A percentile compares a stretch with the other conserved stretches of the same genome.
Conservation (phyloP, 257 asterid species). For the Echites panduratus region DNA sequence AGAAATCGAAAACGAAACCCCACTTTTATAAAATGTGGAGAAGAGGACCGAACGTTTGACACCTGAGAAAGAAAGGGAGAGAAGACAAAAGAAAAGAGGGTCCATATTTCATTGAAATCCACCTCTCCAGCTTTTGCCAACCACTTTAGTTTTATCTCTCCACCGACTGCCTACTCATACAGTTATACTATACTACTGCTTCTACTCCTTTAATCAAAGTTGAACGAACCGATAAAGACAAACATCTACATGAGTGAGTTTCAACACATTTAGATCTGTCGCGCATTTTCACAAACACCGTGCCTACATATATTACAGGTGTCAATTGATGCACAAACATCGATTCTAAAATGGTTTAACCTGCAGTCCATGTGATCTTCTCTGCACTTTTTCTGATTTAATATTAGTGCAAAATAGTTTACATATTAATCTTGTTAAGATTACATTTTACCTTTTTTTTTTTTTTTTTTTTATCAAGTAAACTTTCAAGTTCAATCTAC, state of each 20-base stretch:
- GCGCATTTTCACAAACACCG: conserved; percentile 3
- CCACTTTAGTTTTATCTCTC: not conserved
- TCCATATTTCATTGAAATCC: not conserved
- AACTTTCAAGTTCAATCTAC: no score
- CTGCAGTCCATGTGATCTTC: not conserved
- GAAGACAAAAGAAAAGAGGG: not conserved
- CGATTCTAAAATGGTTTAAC: not conserved
- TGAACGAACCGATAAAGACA: not conserved
- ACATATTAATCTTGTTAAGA: not conserved
- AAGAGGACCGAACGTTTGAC: not conserved
- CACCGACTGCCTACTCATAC: not conserved
- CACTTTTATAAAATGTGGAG: not conserved
- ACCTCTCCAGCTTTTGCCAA: not conserved
- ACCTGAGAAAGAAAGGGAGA: no score
- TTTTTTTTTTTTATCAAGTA: no score
- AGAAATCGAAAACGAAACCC: not conserved
- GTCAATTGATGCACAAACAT: not conserved
- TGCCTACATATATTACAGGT: not conserved
- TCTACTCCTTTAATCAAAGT: not conserved
- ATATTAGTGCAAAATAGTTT: not conserved
- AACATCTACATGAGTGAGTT: not conserved
- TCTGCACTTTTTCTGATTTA: not conserved
- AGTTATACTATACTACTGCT: no score
- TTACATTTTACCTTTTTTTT: no score
- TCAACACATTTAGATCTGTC: conserved; percentile 1